Evolutionary conservation across 2,329 filamentous ascomycete species (phyloP), one percentile per base, ranked within the genome.

Genomic region (Curvularia sp.): DNA sequence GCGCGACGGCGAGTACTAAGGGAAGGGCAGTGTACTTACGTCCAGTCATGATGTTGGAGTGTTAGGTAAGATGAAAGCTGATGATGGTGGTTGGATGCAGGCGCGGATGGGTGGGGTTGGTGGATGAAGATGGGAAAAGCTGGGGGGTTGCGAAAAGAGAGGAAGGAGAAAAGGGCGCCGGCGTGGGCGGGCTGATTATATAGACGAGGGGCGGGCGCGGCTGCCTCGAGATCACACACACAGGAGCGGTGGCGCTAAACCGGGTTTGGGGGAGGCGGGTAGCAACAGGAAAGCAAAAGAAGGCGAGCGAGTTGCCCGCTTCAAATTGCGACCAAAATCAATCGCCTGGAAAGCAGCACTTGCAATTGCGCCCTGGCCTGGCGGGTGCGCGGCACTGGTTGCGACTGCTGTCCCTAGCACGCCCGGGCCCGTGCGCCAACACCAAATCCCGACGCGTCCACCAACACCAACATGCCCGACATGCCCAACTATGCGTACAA

Each of bases 41-140:
- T 75, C 78, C 78, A 78, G 78, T 78, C 78, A 80, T 80, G 60
- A 69, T 79, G 73, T 56, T 56, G 62, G 64, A 59, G 61, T 36
- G 53, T 57, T 72, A 66, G 64, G 64, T 69, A 55, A 46, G 66
- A 67, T 69, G 60, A 32, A 56, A 49, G 57, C 63, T 57, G 64
- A 70, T 57, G 64, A 70, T 72, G 67, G 45, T 59, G 42, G 23
- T 54, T 34, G 52, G 28, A 21, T 28, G 6, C 25, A 49, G 38
- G 47, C 55, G 59, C 55, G 19, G 49, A 49, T 52, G 34, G 42
- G 54, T 18, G 55, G 55, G 38, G 41, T 52, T 57, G 47, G 34
- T 32, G 57, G 48, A 48, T 46, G 43, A 13, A 51, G 50, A 54
- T 58, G 57, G 58, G 47, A 41, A 61, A 64, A 62, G 53, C 53